Evolutionary conservation across 345 rosid species (phyloP).

Genomic region (Noccaea caerulescens): DNA sequence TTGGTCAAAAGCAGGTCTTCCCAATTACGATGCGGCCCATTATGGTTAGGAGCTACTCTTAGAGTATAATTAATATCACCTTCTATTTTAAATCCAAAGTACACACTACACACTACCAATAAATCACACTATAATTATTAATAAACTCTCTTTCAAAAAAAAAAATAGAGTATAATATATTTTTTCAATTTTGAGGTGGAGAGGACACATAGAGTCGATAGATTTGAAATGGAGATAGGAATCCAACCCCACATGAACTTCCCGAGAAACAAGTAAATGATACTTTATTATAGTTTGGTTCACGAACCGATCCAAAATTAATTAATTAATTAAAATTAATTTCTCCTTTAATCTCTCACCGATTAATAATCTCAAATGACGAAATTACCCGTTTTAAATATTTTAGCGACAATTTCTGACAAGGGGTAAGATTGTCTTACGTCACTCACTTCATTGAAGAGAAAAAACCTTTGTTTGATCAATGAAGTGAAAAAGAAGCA

Average conservation of each 20-base stretch:
- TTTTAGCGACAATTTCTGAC: conserved; percentile 39
- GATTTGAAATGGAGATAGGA: conserved; percentile 39
- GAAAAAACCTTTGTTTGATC: conserved; percentile 41
- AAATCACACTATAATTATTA: conserved; percentile 17
- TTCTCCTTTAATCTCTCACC: conserved; percentile 4
- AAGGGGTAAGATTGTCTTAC: conserved; percentile 47
- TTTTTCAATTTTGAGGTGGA: neutral
- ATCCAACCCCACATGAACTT: conserved; percentile 41
- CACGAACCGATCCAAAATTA: conserved; percentile 39
- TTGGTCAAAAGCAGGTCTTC: conserved; percentile 46
- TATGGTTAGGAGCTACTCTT: conserved; percentile 24
- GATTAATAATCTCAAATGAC: conserved; percentile 9
- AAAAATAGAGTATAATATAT: neutral
- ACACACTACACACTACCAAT: neutral
- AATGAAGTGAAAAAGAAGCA: conserved; percentile 40
- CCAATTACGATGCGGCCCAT: conserved; percentile 48
- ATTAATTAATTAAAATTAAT: neutral
- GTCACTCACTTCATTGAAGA: conserved; percentile 45
- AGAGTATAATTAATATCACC: neutral
- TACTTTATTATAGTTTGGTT: conserved; percentile 40
- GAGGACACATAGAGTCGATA: conserved; percentile 30
- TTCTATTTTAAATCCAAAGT: conserved; percentile 12
- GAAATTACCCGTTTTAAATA: neutral
- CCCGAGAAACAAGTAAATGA: conserved; percentile 45
- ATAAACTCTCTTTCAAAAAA: conserved; percentile 1